Evolutionary conservation across 306 rosid genomes (phyloP).

Genomic region (Castanea crenata): DNA sequence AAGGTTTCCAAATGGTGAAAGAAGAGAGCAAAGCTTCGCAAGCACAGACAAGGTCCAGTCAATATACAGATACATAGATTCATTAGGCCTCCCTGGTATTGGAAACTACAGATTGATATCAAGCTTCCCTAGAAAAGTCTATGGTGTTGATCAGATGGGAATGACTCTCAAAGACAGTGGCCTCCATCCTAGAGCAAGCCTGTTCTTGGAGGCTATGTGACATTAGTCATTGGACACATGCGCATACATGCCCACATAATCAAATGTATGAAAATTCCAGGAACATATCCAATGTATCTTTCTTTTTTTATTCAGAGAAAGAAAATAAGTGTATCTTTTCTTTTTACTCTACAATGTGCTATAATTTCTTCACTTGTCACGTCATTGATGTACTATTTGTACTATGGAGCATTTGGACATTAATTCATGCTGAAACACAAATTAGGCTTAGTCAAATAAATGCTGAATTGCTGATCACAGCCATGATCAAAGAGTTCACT

Average conservation of each 20-base stretch:
- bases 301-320: not conserved
- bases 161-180: conserved; percentile 71
- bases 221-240: conserved; percentile 2
- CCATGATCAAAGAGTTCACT: not conserved
- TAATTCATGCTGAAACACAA: not conserved
- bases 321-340: too few species aligned
- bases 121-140: conserved; percentile 74
- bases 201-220: conserved; percentile 58
- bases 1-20: conserved; percentile 91
- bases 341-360: not conserved
- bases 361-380: not conserved
- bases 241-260: too few species aligned
- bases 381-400: not conserved
- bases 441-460: not conserved
- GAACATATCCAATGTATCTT: not conserved
- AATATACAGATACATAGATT: conserved; percentile 63
- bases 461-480: not conserved
- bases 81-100: conserved; percentile 50
- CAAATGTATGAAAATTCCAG: not conserved
- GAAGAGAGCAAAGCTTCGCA: conserved; percentile 62
- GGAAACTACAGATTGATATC: conserved; percentile 65
- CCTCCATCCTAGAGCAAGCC: conserved; percentile 67
- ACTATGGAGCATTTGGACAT: not conserved
- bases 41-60: conserved; percentile 63
- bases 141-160: conserved; percentile 68